These are phyloP conservation scores for Epichloe glyceriae DNA, from an alignment of 2,329 filamentous ascomycete genomes.

Conservation along the genomic window DNA sequence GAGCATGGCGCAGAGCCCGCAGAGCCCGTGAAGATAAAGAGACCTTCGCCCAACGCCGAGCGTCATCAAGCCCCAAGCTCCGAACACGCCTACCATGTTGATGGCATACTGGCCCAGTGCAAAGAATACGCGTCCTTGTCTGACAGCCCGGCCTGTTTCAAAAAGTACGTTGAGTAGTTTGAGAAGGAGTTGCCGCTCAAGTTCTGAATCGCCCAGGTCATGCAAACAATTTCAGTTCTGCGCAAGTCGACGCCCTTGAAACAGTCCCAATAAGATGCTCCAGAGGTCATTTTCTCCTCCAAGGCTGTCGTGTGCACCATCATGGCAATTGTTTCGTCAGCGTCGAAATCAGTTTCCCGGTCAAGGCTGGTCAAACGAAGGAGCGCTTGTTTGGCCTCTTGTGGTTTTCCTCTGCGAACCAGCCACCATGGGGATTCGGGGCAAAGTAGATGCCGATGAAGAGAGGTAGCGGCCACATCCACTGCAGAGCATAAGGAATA, in stretches of 20 bases:
- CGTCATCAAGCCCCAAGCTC: conserved; percentile 70
- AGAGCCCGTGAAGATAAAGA: conserved; percentile 65
- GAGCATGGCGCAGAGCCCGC: conserved; percentile 61
- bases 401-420: conserved; percentile 50
- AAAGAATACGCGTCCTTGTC: conserved; percentile 39
- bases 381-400: conserved; percentile 53
- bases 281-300: conserved; percentile 61
- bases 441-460: conserved; percentile 54
- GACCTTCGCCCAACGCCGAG: conserved; percentile 60
- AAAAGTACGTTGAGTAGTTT: conserved; percentile 53
- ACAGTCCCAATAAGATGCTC: conserved; percentile 68
- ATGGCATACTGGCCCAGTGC: conserved; percentile 54
- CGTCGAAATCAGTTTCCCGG: conserved; percentile 58
- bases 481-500: conserved; percentile 61
- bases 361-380: conserved; percentile 50
- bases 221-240: conserved; percentile 59
- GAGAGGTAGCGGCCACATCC: conserved; percentile 63
- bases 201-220: conserved; percentile 52
- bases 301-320: conserved; percentile 82
- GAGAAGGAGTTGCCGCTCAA: conserved; percentile 51
- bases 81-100: conserved; percentile 71
- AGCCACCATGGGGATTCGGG: conserved; percentile 63
- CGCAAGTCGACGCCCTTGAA: conserved; percentile 69
- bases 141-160: conserved; percentile 44
- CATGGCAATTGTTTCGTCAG: conserved; percentile 79